Percentiles rank a stretch among this genome's conserved stretches.
Evolutionary conservation across 2,329 filamentous ascomycete genomes (phyloP).

Genomic region (Fusarium sp.): DNA sequence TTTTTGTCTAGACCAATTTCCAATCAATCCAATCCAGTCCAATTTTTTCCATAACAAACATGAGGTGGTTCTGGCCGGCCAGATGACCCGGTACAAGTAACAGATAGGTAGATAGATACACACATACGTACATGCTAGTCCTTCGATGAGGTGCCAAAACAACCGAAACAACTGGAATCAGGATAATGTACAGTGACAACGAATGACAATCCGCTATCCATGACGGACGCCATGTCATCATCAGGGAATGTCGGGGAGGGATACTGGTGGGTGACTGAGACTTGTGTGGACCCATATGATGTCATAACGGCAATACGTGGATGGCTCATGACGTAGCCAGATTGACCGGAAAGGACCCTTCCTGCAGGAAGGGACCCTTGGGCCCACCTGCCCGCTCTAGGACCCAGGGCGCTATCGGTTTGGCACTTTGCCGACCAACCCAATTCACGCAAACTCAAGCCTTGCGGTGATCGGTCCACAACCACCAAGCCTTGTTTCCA

Average conservation of each 20-base stretch:
- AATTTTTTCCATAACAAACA: neutral
- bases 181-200: slow-evolving; percentile 5
- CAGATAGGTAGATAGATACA: neutral
- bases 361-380: slow-evolving; percentile 44
- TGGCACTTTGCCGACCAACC: slow-evolving; percentile 20
- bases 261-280: slow-evolving; percentile 13
- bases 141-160: slow-evolving; percentile 24
- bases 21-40: neutral
- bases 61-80: slow-evolving; percentile 29
- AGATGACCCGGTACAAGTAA: neutral
- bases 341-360: slow-evolving; percentile 42
- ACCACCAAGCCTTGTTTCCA: slow-evolving; percentile 34
- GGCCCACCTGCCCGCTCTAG: slow-evolving; percentile 34
- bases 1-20: slow-evolving; percentile 32
- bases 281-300: slow-evolving; percentile 20
- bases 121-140: slow-evolving; percentile 31
- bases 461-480: slow-evolving; percentile 26
- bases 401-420: slow-evolving; percentile 14
- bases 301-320: slow-evolving; percentile 10
- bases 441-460: slow-evolving; percentile 22
- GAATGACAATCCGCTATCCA: slow-evolving; percentile 18
- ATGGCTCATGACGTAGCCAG: slow-evolving; percentile 22
- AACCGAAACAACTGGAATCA: slow-evolving; percentile 23
- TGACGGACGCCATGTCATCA: slow-evolving; percentile 42
- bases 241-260: slow-evolving; percentile 18